phyloP scores from a whole-genome alignment of 2,329 filamentous ascomycete genomes.

The Aspergillus pseudoviridinutans region DNA sequence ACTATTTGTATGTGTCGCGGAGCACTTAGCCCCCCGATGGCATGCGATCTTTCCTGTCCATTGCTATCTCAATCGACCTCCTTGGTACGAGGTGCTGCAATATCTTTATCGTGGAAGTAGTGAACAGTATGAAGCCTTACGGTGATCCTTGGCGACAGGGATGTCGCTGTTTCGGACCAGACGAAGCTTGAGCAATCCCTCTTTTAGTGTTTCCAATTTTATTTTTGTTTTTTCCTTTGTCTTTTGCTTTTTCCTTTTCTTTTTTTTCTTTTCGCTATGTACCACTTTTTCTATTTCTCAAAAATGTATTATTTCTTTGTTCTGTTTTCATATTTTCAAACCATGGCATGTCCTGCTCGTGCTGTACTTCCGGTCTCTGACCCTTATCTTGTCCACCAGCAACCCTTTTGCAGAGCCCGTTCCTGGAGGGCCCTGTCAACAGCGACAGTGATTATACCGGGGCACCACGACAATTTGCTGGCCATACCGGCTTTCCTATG shows the following conservation, averaged over 20 bases:
- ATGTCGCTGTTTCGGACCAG: conserved; percentile 20
- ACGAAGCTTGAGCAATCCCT: conserved; percentile 6
- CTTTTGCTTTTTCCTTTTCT: conserved; percentile 5
- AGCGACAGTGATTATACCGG: conserved; percentile 39
- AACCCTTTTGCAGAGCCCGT: conserved; percentile 35
- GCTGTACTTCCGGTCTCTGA: conserved; percentile 17
- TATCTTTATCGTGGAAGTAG: conserved; percentile 10
- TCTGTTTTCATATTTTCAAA: not conserved
- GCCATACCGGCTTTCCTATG: conserved; percentile 31
- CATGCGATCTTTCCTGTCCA: conserved; percentile 12
- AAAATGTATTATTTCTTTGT: conserved; percentile 3
- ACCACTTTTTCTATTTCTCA: not conserved
- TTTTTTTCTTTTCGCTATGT: conserved; percentile 6
- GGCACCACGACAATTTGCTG: conserved; percentile 31
- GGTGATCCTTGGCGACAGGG: conserved; percentile 17
- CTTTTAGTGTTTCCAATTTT: conserved; percentile 16
- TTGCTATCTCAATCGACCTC: conserved; percentile 12
- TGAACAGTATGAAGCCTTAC: conserved; percentile 15
- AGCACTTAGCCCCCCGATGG: conserved; percentile 6
- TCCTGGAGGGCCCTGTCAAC: conserved; percentile 37
- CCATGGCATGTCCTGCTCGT: conserved; percentile 12
- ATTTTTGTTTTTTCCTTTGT: conserved; percentile 26
- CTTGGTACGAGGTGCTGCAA: conserved; percentile 14
- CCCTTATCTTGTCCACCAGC: conserved; percentile 17
- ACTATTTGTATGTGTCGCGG: not conserved